Base-by-base conservation (phyloP, 345 rosid genomes). In the Dipteronia dyeriana region DNA sequence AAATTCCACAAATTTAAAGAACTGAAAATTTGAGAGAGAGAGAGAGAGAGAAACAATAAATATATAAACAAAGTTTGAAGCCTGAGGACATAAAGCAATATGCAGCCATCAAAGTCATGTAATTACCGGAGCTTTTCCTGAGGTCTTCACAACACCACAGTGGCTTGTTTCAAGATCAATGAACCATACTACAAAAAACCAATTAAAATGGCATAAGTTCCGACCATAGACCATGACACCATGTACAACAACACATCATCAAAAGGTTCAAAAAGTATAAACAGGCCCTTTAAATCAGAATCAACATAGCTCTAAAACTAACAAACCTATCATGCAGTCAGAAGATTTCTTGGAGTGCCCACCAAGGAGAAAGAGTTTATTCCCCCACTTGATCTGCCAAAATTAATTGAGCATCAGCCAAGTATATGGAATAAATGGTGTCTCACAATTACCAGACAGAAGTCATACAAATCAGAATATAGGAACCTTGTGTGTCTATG, bases 51-150 rank as follows among this genome's bases (percentile, higher is more conserved):
- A 31, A 62, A 56, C 11, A 22, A 70, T 12, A 47, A n/a, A 34
- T 29, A 12, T 38, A 62, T 74, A 11, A 16, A 20, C 19, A 67
- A 39, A 71, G 53, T 17, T 14, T 7, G 65, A 39, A 39, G 23
- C 7, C 19, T 19, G 9, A 34, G 34, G 69, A 20, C 62, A 76
- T 65, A 71, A 25, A 29, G 41, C 22, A 29, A 9, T 16, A 29
- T 53, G 11, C 10, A 67, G 49, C 9, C 7, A 53, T n/a, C 29
- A 31, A 67, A 74, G 66, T 41, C 16, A 61, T 47, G 43, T 45
- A 74, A 71, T 78, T 87, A 92, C 99, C 79, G 99, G 99, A 85
- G 85, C 84, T 82, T 86, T 88, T 79, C 99, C 99, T 0, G 85
- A 87, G 16, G 94, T 83, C 81, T 90, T 88, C 74, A 89, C 38